phyloP scores from a whole-genome alignment of 768 basidiomycete species.

The Cystofilobasidium macerans region DNA sequence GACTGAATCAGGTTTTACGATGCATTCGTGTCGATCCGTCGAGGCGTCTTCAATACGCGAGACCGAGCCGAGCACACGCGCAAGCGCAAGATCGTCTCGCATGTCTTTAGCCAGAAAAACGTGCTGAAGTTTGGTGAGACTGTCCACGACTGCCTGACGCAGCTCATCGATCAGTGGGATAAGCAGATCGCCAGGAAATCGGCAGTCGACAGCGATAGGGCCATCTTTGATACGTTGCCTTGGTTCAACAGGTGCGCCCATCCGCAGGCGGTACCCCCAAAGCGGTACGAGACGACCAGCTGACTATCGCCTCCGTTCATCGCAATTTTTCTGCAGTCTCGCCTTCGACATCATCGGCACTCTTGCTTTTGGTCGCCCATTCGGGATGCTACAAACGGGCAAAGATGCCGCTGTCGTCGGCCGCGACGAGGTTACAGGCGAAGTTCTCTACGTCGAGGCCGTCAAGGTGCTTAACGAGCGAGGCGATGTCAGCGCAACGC shows the following conservation, averaged over 20 bases:
- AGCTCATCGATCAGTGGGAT: constrained; percentile 66
- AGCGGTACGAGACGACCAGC: constrained; percentile 52
- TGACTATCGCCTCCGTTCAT: constrained; percentile 54
- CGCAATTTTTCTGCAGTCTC: too few relatives aligned
- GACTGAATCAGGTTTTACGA: constrained; percentile 27
- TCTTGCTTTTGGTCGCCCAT: constrained; percentile 59
- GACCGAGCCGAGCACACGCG: constrained; percentile 67
- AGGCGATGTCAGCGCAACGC: constrained; percentile 72
- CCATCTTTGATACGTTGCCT: constrained; percentile 29
- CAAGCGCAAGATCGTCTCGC: constrained; percentile 74
- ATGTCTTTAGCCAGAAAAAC: constrained; percentile 47
- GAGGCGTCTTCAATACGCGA: constrained; percentile 36
- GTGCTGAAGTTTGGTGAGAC: constrained; percentile 79
- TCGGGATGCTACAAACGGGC: constrained; percentile 71
- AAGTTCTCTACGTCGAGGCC: constrained; percentile 8
- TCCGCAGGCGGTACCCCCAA: too few relatives aligned
- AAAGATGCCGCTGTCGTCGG: constrained; percentile 50
- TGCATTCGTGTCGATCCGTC: constrained; percentile 56
- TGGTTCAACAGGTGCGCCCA: too few relatives aligned
- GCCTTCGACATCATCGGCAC: constrained; percentile 28
- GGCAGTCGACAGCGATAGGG: constrained; percentile 44
- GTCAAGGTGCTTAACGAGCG: constrained; percentile 64
- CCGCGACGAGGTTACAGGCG: background rate
- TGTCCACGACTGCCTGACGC: constrained; percentile 50
- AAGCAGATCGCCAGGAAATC: constrained; percentile 44